These are phyloP conservation scores for Salix exigua DNA, from an alignment of 345 rosid species.

Conservation along the genomic window DNA sequence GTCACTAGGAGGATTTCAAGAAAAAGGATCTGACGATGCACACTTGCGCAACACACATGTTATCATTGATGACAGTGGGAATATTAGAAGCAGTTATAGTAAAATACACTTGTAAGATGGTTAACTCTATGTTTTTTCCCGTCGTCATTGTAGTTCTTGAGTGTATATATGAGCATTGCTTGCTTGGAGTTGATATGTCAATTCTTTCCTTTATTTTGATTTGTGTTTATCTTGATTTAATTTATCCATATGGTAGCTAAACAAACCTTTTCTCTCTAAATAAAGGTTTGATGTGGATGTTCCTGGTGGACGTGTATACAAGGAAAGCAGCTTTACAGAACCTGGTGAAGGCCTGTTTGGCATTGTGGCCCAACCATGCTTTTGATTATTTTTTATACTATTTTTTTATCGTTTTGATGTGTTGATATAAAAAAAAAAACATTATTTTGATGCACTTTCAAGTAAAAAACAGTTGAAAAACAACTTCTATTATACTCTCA, in stretches of 20 bases:
- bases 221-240: neutral
- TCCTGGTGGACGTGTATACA: conserved; percentile 80
- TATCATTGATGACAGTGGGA: conserved; percentile 66
- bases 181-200: neutral
- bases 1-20: conserved; percentile 94
- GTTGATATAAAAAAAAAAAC: too few relatives aligned
- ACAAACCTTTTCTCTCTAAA: conserved; percentile 3
- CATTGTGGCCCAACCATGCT: too few relatives aligned
- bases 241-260: neutral
- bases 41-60: conserved; percentile 82
- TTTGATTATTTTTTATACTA: too few relatives aligned
- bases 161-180: neutral
- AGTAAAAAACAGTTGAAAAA: too few relatives aligned
- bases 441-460: too few relatives aligned
- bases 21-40: conserved; percentile 63
- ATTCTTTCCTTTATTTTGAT: neutral
- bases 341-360: conserved; percentile 44
- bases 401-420: too few relatives aligned
- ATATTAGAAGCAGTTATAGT: conserved; percentile 57
- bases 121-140: neutral
- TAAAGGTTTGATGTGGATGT: conserved; percentile 91
- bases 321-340: conserved; percentile 86
- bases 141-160: neutral
- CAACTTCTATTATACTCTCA: too few relatives aligned
- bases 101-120: conserved; percentile 76